phyloP scores from a whole-genome alignment of 495 filamentous ascomycete species.

The Jackrogersella minutella region DNA sequence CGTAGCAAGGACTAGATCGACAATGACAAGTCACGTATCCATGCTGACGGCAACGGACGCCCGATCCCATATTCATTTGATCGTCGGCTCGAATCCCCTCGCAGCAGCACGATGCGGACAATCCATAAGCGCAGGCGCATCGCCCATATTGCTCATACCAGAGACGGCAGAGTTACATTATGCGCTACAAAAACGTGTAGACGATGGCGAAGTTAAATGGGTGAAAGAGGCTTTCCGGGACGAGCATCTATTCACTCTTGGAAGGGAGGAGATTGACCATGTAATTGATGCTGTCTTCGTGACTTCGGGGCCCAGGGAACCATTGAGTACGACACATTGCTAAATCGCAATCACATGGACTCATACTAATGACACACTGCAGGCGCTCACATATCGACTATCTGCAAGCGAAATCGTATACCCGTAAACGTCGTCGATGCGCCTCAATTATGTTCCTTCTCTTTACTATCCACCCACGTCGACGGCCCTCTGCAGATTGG shows the following conservation, averaged over 20 bases:
- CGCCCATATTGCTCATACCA: constrained; percentile 82
- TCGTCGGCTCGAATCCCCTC: constrained; percentile 85
- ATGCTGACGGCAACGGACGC: constrained; percentile 82
- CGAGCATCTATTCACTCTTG: constrained; percentile 77
- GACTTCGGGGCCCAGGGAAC: constrained; percentile 66
- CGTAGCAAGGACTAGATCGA: background rate
- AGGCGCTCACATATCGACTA: constrained; percentile 73
- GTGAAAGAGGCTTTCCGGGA: constrained; percentile 72
- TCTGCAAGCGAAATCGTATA: constrained; percentile 82
- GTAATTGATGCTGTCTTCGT: constrained; percentile 95
- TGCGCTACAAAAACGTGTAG: constrained; percentile 73
- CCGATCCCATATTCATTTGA: constrained; percentile 80
- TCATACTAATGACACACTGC: constrained; percentile 1
- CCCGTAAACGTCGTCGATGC: constrained; percentile 93
- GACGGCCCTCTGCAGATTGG: constrained; percentile 95
- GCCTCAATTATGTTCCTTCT: constrained; percentile 88
- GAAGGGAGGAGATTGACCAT: constrained; percentile 76
- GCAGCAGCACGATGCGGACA: constrained; percentile 82
- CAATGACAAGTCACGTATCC: constrained; percentile 49
- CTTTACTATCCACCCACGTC: constrained; percentile 83
- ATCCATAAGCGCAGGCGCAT: constrained; percentile 86
- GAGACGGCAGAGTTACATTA: constrained; percentile 72
- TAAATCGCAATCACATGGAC: background rate
- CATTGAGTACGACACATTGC: constrained; percentile 52
- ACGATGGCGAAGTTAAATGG: constrained; percentile 77